Evolutionary conservation across 495 filamentous ascomycete genomes (phyloP).

Genomic region (Lindgomyces ingoldianus): DNA sequence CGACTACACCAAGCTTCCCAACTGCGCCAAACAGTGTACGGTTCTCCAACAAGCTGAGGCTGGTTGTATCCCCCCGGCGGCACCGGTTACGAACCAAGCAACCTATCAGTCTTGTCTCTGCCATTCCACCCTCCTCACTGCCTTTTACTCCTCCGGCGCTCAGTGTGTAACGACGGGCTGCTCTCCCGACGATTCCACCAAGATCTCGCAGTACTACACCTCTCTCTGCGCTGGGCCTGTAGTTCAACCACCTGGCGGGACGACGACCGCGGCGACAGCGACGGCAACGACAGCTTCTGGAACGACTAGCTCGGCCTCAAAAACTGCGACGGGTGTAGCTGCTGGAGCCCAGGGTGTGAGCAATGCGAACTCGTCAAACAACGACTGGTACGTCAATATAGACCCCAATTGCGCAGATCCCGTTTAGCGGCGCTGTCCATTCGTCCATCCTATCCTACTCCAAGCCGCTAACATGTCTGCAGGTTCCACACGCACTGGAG

Average conservation of each 20-base stretch:
- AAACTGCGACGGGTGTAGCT: slow-evolving; percentile 27
- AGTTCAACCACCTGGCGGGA: slow-evolving; percentile 20
- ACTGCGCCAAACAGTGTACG: slow-evolving; percentile 54
- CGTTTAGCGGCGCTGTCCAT: too few relatives aligned
- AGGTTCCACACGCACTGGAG: slow-evolving; percentile 36
- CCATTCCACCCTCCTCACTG: slow-evolving; percentile 49
- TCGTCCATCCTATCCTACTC: too few relatives aligned
- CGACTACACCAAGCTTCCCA: slow-evolving; percentile 49
- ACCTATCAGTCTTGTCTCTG: slow-evolving; percentile 60
- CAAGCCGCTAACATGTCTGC: not conserved
- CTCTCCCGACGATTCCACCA: slow-evolving; percentile 36
- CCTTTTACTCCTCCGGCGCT: slow-evolving; percentile 48
- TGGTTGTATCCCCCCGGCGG: slow-evolving; percentile 49
- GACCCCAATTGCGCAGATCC: not conserved
- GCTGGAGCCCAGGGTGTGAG: not conserved
- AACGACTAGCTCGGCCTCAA: slow-evolving; percentile 37
- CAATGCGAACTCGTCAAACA: not conserved
- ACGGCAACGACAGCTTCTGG: slow-evolving; percentile 36
- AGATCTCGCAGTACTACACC: slow-evolving; percentile 55
- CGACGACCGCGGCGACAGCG: slow-evolving; percentile 28
- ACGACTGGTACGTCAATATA: slow-evolving; percentile 14
- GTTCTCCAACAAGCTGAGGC: slow-evolving; percentile 50
- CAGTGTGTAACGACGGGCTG: slow-evolving; percentile 46
- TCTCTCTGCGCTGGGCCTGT: slow-evolving; percentile 34
- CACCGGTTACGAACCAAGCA: slow-evolving; percentile 40